Evolutionary conservation across 2,329 filamentous ascomycete genomes (phyloP), one percentile per base, ranked within the genome.

Genomic region (Hypoxylon sp.): DNA sequence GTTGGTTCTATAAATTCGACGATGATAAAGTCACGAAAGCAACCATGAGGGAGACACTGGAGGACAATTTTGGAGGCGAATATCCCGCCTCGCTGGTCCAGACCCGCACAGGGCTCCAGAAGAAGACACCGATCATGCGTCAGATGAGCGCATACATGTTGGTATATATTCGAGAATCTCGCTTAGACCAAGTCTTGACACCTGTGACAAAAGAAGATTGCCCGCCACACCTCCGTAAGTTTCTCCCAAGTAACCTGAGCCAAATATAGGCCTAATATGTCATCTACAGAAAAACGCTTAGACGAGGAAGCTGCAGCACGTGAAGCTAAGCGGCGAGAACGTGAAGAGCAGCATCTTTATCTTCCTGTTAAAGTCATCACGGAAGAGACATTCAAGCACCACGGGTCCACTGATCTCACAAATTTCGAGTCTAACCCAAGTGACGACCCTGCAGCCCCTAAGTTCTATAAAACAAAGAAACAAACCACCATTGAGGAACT

Each of bases 11-110:
- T 85, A 96, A 92, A 76, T 99, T 97, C 75, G 97, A 99, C 75
- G 96, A 99, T 73, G 96, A 99, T 77, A 92, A 94, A 73, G 96
- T 99, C 44, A 98, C 94, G n/a, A 93, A 92, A 72, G 95, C 94
- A 1, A 98, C 94, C 0, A 90, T 92, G 78, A 90, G 93, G 66
- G 96, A 99, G 79, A 95, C 97, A 0, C 83, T 98, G 33, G 96
- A 98, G 77, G 97, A 99, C 72, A 99, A 98, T 80, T 99, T 93
- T 80, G 96, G 96, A 48, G 96, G 96, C 59, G 94, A 97, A 76
- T 97, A 94, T 77, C 84, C 82, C 29, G 80, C 83, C 5, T 80
- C 84, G 1, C 84, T 84, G 59, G 83, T 84, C 9, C 80, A 81
- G 46, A 73, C 82, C 11, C 84, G 85, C n/a, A 77, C 82, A 2